Evolutionary conservation across 2,329 filamentous ascomycete species (phyloP).

Genomic region (Cercospora canescens): DNA sequence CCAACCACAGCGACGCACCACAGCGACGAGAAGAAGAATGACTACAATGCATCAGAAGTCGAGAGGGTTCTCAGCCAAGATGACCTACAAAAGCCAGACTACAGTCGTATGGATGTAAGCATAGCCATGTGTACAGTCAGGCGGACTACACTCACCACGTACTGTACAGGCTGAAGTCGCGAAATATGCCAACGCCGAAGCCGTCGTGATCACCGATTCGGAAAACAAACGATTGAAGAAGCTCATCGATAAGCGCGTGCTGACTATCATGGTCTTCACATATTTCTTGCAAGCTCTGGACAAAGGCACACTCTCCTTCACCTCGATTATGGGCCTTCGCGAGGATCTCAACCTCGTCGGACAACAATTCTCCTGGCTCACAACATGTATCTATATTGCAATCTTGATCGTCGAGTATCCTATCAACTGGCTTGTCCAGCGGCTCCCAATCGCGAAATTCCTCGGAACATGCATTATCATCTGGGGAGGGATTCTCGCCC

Average conservation of each 20-base stretch:
- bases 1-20: neutral
- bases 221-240: constrained; percentile 62
- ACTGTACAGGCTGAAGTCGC: constrained; percentile 59
- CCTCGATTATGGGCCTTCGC: constrained; percentile 63
- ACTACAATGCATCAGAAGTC: constrained; percentile 39
- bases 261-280: constrained; percentile 70
- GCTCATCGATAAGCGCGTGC: constrained; percentile 66
- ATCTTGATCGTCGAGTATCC: constrained; percentile 72
- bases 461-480: constrained; percentile 62
- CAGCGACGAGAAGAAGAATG: constrained; percentile 11
- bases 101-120: constrained; percentile 58
- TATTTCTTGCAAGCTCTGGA: constrained; percentile 73
- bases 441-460: constrained; percentile 61
- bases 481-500: constrained; percentile 63
- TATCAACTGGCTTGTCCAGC: constrained; percentile 63
- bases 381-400: constrained; percentile 72
- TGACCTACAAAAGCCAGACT: constrained; percentile 54
- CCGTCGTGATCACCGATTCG: constrained; percentile 59
- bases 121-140: neutral
- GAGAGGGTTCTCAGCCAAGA: constrained; percentile 51
- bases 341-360: constrained; percentile 46
- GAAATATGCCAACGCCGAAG: constrained; percentile 61
- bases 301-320: constrained; percentile 65
- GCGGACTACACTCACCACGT: neutral
- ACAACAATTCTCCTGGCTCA: constrained; percentile 67